Conservation (phyloP, 345 rosid species). For the Linum usitatissimum region DNA sequence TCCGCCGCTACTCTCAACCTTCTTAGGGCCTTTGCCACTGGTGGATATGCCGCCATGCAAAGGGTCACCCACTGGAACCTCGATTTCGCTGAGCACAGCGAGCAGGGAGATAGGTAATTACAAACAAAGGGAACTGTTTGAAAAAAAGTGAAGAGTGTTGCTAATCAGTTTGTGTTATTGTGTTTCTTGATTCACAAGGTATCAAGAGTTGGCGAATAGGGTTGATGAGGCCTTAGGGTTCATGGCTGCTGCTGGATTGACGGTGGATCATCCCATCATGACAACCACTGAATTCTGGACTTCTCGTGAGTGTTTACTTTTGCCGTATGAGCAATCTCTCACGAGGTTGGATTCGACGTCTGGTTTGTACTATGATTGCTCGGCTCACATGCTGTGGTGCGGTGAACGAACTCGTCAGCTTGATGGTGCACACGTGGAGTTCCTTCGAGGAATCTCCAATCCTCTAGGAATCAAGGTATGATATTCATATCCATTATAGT, state of each 20-base stretch:
- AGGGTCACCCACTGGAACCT: constrained; percentile 25
- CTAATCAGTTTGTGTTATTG: not conserved
- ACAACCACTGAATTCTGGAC: constrained; percentile 24
- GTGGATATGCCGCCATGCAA: constrained; percentile 27
- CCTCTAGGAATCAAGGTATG: constrained; percentile 26
- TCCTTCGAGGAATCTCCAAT: constrained; percentile 22
- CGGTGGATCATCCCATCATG: constrained; percentile 23
- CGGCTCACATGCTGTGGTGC: constrained; percentile 25
- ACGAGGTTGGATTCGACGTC: constrained; percentile 24
- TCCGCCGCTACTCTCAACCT: constrained; percentile 22
- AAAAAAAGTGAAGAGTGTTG: no score
- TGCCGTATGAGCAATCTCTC: constrained; percentile 23
- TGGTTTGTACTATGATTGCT: constrained; percentile 21
- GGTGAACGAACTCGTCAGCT: constrained; percentile 25
- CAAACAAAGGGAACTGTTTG: not conserved
- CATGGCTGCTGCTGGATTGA: constrained; percentile 23
- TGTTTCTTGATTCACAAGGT: constrained; percentile 9
- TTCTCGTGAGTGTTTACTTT: constrained; percentile 21
- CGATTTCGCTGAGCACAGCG: constrained; percentile 21
- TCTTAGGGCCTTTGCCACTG: constrained; percentile 25
- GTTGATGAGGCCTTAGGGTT: constrained; percentile 25
- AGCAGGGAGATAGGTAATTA: constrained; percentile 22
- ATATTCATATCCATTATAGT: not conserved
- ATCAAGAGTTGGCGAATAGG: constrained; percentile 16
- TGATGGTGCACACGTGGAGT: constrained; percentile 27